Conservation (phyloP, 257 asterid species). For the Solanum phureja region DNA sequence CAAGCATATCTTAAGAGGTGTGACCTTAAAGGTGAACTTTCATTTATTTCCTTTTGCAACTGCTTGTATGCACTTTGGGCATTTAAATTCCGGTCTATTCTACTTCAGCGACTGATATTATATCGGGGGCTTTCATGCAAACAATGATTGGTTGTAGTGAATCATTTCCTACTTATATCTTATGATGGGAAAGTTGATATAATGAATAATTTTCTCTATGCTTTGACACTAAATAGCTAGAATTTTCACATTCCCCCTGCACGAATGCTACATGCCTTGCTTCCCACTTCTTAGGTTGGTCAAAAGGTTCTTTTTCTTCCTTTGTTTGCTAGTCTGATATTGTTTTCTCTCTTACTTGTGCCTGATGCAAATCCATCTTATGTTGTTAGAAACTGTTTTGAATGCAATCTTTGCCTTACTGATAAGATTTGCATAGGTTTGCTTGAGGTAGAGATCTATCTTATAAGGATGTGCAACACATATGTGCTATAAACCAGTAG, state of each 20-base stretch:
- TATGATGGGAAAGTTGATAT: not conserved
- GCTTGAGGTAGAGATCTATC: not conserved
- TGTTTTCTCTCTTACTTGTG: not conserved
- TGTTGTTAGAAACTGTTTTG: not conserved
- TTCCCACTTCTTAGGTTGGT: not conserved
- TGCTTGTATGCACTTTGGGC: not conserved
- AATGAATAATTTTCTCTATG: not conserved
- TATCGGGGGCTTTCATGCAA: not conserved
- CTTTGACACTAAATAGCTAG: not conserved
- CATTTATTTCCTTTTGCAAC: not conserved
- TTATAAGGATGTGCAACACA: not conserved
- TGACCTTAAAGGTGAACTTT: slow-evolving; percentile 85
- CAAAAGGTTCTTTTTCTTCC: not conserved
- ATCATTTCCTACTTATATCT: not conserved
- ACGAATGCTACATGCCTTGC: not conserved
- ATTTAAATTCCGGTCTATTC: not conserved
- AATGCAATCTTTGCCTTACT: not conserved
- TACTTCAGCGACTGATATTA: not conserved
- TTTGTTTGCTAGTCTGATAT: not conserved
- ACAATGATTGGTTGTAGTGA: not conserved
- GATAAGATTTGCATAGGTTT: not conserved
- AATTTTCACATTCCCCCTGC: not conserved
- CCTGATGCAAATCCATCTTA: not conserved
- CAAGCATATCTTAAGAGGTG: slow-evolving; percentile 86
- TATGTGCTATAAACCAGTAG: not conserved